Evolutionary conservation across 495 filamentous ascomycete genomes (phyloP), one percentile per base, ranked within the genome.

Genomic region (Parathielavia appendiculata): DNA sequence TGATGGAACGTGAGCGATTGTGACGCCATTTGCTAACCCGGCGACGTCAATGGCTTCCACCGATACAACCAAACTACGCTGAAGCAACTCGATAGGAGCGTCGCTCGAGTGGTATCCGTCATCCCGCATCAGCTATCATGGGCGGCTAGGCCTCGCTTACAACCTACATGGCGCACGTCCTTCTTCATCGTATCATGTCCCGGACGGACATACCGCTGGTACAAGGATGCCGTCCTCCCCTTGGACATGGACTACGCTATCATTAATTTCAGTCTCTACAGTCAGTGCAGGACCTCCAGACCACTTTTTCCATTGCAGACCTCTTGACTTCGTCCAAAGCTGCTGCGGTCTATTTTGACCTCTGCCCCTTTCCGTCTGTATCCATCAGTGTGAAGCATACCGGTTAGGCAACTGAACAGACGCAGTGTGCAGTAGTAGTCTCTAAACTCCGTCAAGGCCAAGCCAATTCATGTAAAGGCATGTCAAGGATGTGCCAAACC

Each of bases 1-100:
- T 80, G 77, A 77, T 81, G 79, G 79, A 76, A 69, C 46, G 68
- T 67, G 9, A 72, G 68, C 34, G 77, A 80, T 55, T 80, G 76
- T 58, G 72, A 76, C 16, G 73, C 75, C 12, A 67, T 78, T 16
- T 54, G 60, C 57, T 58, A 61, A 47, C 40, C 59, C 13, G 41
- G 45, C 32, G 56, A 62, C 48, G 61, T 51, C 14, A 61, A 61
- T 35, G 58, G 58, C 20, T 58, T 58, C 51, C 59, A 68, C 44
- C 67, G 59, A 0, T 56, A 70, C 48, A 66, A 63, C 68, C 63
- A 60, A 62, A 59, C 48, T 69, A 72, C 46, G 66, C 70, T 11
- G 63, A 65, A 14, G 71, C 70, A 3, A 60, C n/a, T n/a, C n/a
- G n/a, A n/a, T 61, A 14, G 66, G 62, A 12, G 58, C 62, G 0